A percentile compares a stretch with the other conserved stretches of the same genome.
Conservation (phyloP, 2,329 filamentous ascomycete species). For the Nannizziopsis arthrosporioides region DNA sequence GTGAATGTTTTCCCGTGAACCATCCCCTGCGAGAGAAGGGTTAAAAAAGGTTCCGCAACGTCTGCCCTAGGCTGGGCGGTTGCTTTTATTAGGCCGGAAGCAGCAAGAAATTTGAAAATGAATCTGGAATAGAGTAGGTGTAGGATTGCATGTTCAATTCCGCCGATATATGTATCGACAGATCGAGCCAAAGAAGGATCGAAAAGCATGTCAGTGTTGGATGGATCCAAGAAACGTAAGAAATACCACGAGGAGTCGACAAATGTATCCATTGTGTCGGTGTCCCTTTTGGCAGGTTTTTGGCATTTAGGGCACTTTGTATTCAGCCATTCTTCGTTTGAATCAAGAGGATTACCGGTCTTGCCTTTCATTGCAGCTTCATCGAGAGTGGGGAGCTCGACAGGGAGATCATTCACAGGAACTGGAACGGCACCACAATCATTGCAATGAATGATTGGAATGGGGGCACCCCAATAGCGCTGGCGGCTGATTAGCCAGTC, state of each 20-base stretch:
- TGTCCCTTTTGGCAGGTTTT: constrained; percentile 62
- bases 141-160: constrained; percentile 81
- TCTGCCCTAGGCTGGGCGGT: constrained; percentile 17
- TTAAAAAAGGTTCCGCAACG: constrained; percentile 63
- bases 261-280: constrained; percentile 93
- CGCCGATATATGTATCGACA: constrained; percentile 80
- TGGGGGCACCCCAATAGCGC: constrained; percentile 82
- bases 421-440: constrained; percentile 70
- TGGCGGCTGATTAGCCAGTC: constrained; percentile 92
- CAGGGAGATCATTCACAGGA: constrained; percentile 62
- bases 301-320: constrained; percentile 61
- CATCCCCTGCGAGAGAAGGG: constrained; percentile 83
- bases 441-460: constrained; percentile 73
- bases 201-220: constrained; percentile 52
- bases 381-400: constrained; percentile 58
- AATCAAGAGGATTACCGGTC: constrained; percentile 65
- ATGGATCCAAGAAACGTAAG: constrained; percentile 50
- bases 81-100: constrained; percentile 26
- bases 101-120: constrained; percentile 73
- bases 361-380: constrained; percentile 57
- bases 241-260: constrained; percentile 95
- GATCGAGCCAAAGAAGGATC: constrained; percentile 50
- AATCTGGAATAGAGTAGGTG: constrained; percentile 83
- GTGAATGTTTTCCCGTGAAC: constrained; percentile 77
- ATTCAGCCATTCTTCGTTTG: constrained; percentile 60